Evolutionary conservation across 331 rosid species (phyloP).

Genomic region (Rosa hybrid): DNA sequence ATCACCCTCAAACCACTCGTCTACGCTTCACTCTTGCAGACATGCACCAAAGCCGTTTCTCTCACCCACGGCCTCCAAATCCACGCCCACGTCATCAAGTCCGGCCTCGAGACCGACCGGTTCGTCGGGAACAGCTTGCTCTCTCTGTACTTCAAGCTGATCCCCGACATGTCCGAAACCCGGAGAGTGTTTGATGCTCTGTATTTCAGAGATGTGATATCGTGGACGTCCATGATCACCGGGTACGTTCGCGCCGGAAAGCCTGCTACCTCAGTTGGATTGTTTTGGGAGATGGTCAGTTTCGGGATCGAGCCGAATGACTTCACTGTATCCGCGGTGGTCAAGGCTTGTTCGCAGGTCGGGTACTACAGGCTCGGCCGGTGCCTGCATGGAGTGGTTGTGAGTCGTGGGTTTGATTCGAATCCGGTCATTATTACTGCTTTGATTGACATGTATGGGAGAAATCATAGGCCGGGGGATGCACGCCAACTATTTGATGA

Average conservation of each 20-base stretch:
- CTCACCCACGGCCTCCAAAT: slow-evolving; percentile 57
- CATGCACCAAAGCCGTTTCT: slow-evolving; percentile 48
- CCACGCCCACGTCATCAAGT: slow-evolving; percentile 67
- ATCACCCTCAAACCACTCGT: slow-evolving; percentile 47
- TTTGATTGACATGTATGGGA: slow-evolving; percentile 85
- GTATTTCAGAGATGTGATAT: slow-evolving; percentile 60
- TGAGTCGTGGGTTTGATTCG: slow-evolving; percentile 49
- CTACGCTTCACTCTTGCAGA: slow-evolving; percentile 70
- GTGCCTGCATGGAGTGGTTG: slow-evolving; percentile 61
- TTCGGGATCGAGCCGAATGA: slow-evolving; percentile 60
- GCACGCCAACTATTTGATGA: slow-evolving; percentile 74
- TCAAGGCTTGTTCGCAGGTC: slow-evolving; percentile 67
- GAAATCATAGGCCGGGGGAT: slow-evolving; percentile 34
- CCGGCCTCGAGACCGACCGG: slow-evolving; percentile 70
- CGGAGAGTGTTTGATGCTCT: slow-evolving; percentile 58
- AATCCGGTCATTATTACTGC: slow-evolving; percentile 55
- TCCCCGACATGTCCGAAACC: slow-evolving; percentile 44
- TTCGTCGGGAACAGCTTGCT: slow-evolving; percentile 84
- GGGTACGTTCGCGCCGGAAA: slow-evolving; percentile 56
- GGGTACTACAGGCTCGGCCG: slow-evolving; percentile 43
- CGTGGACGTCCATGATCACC: slow-evolving; percentile 82
- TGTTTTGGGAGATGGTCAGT: slow-evolving; percentile 59
- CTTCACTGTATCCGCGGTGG: slow-evolving; percentile 67
- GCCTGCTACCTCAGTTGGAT: slow-evolving; percentile 32
- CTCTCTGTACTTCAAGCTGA: slow-evolving; percentile 66